Conservation (phyloP, 2,329 filamentous ascomycete species). For the Cladosporium sp. region DNA sequence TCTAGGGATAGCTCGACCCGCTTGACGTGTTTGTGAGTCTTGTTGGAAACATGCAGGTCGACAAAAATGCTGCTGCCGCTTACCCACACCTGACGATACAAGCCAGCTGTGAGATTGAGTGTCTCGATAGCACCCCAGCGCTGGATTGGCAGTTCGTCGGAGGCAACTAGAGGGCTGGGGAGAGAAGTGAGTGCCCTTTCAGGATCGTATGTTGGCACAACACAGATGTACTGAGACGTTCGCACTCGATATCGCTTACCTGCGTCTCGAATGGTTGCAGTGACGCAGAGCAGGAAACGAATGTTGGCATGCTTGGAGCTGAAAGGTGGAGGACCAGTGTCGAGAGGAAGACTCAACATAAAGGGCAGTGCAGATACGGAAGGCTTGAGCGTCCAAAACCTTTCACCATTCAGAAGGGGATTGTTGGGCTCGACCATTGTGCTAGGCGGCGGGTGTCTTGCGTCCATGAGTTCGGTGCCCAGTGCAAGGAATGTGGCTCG, state of each 20-base stretch:
- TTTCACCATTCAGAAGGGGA: conserved; percentile 33
- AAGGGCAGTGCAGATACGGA: conserved; percentile 48
- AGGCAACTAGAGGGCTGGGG: conserved; percentile 48
- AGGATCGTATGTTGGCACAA: conserved; percentile 53
- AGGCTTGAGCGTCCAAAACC: conserved; percentile 48
- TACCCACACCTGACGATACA: conserved; percentile 57
- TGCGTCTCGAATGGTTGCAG: conserved; percentile 45
- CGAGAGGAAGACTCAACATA: conserved; percentile 49
- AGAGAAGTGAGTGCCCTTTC: conserved; percentile 53
- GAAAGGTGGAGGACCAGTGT: conserved; percentile 53
- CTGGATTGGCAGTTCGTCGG: conserved; percentile 43
- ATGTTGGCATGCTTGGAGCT: conserved; percentile 50
- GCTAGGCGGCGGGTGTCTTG: conserved; percentile 46
- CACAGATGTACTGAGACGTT: conserved; percentile 46
- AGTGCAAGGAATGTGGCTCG: conserved; percentile 49
- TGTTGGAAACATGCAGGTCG: conserved; percentile 50
- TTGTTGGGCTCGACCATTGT: conserved; percentile 46
- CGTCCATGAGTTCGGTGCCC: conserved; percentile 49
- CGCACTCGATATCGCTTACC: conserved; percentile 48
- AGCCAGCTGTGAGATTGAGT: conserved; percentile 47
- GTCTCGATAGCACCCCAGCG: conserved; percentile 40
- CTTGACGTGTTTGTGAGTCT: conserved; percentile 46
- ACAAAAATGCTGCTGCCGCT: conserved; percentile 53
- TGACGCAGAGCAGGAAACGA: conserved; percentile 47
- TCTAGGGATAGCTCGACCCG: conserved; percentile 51